Base-by-base conservation (phyloP, 176 grass and related monocot species). In the Pontederia crassipes region DNA sequence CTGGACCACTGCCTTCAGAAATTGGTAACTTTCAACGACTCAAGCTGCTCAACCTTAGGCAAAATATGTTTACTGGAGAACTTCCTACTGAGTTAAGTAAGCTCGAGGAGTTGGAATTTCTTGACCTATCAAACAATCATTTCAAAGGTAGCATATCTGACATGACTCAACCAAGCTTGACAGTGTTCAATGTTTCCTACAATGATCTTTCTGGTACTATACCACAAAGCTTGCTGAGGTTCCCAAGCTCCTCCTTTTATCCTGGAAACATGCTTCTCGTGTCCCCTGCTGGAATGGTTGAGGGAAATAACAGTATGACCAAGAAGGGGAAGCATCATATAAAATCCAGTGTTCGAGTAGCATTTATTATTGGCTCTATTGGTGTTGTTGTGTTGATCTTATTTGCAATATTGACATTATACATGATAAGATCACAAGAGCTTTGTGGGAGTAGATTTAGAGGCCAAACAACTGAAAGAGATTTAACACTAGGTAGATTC, bases 51-150 rank as follows among this genome's bases (percentile, higher is more conserved):
- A 70, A 79, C 64, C 74, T 98, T 65, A 48, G 64, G 8, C 81
- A 68, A 81, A 98, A 98, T 77, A 78, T 70, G 4, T 86, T 92
- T n/a, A 88, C 84, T 74, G 88, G 94, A 40, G 73, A 73, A 67
- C 77, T 92, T 62, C 94, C 88, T 68, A 70, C 74, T 72, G 88
- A 89, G 72, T 63, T 92, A 59, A 78, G 77, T 75, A 89, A 89
- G 64, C 79, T 98, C 68, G 62, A 74, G 65, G 71, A 20, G 17
- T 73, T 92, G 67, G 55, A 92, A 61, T 85, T 85, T 73, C 74
- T 97, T 48, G 92, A 97, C 72, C 74, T 97, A 58, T 97, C 92
- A 58, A 71, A 79, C 11, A 97, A 97, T 66, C 84, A 83, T 17
- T 85, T 91, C 29, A 90, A 66, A 12, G 92, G 92, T 47, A 66